Base-by-base conservation (phyloP, 1,284 basidiomycete species). In the Malassezia caprae region DNA sequence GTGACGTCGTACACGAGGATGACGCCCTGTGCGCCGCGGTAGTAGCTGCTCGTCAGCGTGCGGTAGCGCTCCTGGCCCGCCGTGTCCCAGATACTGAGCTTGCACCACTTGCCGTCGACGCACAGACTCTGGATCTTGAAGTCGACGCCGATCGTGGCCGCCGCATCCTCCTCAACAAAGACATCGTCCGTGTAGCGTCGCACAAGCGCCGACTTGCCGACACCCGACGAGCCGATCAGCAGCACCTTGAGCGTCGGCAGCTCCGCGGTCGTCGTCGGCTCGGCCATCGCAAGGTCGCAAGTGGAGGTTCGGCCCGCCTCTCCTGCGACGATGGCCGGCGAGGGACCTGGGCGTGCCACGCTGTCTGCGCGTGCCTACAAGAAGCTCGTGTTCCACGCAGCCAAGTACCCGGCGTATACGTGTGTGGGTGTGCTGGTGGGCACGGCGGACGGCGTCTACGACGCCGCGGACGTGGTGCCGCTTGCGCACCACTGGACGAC, bases 1-100 rank as follows among this genome's bases (percentile, higher is more conserved):
- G 91, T 83, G 17, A 96, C 88, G 76, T 96, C 91, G 75, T 96
- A 98, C 1, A 94, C 90, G 48, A 98, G 80, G 59, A 98, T 87
- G 54, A 96, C 86, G 8, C 90, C 90, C 72, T 93, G 90, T 24
- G 90, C 90, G 3, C 90, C 90, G 41, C 90, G 83, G 71, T 94
- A 94, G 72, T 93, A 94, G 17, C 86, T 86, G 1, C 85, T 85
- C 0, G 90, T 94, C 68, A 96, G 86, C 8, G 90, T 93, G 40
- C 90, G 81, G 76, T 75, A 73, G n/a, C 73, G 65, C 48, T 75
- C 73, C 59, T 70, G 65, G 44, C 69, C 72, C 8, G 69, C 73
- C 6, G 69, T 73, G 59, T 74, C 79, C 81, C 81, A 82, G 56
- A 81, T 79, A 28, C 75, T 77, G n/a, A 82, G 69, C 66, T 80